Percentiles rank a stretch among this genome's conserved stretches.
Evolutionary conservation across 176 grass and related monocot genomes (phyloP).

Genomic region (Raddia guianensis): DNA sequence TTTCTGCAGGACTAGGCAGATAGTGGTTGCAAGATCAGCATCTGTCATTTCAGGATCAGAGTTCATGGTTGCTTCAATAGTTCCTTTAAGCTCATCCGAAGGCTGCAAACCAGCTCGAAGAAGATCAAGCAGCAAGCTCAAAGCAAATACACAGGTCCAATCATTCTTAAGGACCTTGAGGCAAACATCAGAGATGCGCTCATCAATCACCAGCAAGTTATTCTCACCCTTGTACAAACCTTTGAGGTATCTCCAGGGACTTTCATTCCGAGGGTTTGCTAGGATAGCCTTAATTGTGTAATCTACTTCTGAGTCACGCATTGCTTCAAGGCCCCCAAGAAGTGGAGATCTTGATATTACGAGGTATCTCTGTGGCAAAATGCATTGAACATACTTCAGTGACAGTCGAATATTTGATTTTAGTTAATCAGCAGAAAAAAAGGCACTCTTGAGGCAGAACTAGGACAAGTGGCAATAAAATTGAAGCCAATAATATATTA

Average conservation of each 20-base stretch:
- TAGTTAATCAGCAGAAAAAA: slow-evolving; percentile 27
- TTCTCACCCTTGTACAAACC: slow-evolving; percentile 77
- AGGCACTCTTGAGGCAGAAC: not conserved
- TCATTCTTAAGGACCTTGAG: slow-evolving; percentile 75
- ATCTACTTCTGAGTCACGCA: slow-evolving; percentile 85
- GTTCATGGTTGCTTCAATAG: slow-evolving; percentile 43
- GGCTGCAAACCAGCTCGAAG: slow-evolving; percentile 68
- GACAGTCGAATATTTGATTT: slow-evolving; percentile 15
- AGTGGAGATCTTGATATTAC: slow-evolving; percentile 83
- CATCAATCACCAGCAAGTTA: slow-evolving; percentile 58
- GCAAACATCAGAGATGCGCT: slow-evolving; percentile 60
- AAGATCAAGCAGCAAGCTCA: slow-evolving; percentile 75
- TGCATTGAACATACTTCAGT: slow-evolving; percentile 19
- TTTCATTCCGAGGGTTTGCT: slow-evolving; percentile 77
- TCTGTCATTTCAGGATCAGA: slow-evolving; percentile 40
- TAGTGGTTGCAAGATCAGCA: slow-evolving; percentile 49
- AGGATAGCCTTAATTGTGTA: slow-evolving; percentile 78
- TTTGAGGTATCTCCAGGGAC: slow-evolving; percentile 88
- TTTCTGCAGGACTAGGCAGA: slow-evolving; percentile 73
- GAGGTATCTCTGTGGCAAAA: slow-evolving; percentile 71
- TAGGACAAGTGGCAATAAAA: slow-evolving; percentile 14
- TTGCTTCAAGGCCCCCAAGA: slow-evolving; percentile 62
- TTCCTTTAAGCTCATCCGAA: slow-evolving; percentile 63
- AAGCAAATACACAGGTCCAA: slow-evolving; percentile 56
- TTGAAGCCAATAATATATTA: not conserved